Evolutionary conservation across 1,284 basidiomycete genomes (phyloP).

Genomic region (Xerocomus minutiporus): DNA sequence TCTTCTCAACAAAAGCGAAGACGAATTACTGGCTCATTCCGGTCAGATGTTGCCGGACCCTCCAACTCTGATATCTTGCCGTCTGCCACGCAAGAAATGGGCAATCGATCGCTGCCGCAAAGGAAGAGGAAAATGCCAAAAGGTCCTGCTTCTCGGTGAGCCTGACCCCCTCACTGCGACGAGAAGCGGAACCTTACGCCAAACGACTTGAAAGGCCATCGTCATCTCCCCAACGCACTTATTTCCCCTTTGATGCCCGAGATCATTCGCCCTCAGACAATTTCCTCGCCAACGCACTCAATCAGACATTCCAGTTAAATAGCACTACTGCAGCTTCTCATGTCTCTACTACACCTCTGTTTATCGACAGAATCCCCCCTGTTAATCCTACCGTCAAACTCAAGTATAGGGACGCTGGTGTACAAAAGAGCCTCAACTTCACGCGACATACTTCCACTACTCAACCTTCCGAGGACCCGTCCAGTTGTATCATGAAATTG

Average conservation of each 20-base stretch:
- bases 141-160: slow-evolving; percentile 33
- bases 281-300: slow-evolving; percentile 26
- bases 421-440: slow-evolving; percentile 25
- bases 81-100: neutral
- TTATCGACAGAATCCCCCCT: slow-evolving; percentile 1
- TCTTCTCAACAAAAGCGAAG: slow-evolving; percentile 16
- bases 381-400: slow-evolving; percentile 4
- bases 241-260: neutral
- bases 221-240: slow-evolving; percentile 1
- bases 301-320: slow-evolving; percentile 27
- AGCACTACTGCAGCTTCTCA: slow-evolving; percentile 9
- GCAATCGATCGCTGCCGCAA: slow-evolving; percentile 2
- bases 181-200: slow-evolving; percentile 29
- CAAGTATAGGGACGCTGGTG: slow-evolving; percentile 23
- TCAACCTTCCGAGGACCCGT: slow-evolving; percentile 6
- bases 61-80: neutral
- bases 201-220: slow-evolving; percentile 23
- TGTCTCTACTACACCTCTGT: slow-evolving; percentile 5
- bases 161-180: slow-evolving; percentile 28
- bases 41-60: neutral
- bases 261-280: slow-evolving; percentile 4
- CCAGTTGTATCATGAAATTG: slow-evolving; percentile 19
- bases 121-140: slow-evolving; percentile 22
- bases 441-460: slow-evolving; percentile 9
- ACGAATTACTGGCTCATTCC: slow-evolving; percentile 1